Evolutionary conservation across 345 rosid genomes (phyloP).

Genomic region (Excoecaria agallocha): DNA sequence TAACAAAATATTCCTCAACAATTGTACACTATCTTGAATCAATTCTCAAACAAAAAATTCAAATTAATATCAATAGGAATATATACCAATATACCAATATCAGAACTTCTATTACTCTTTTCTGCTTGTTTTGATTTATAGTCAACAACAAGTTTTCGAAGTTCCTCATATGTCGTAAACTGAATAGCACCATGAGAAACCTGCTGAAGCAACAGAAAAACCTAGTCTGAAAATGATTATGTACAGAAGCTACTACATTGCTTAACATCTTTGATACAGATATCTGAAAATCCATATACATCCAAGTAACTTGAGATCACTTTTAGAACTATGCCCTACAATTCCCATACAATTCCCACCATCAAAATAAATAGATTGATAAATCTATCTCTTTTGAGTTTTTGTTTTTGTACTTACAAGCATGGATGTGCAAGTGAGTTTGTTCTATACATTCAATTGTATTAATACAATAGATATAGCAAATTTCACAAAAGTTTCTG

Average conservation of each 20-base stretch:
- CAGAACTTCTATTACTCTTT: conserved; percentile 30
- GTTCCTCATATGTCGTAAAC: conserved; percentile 88
- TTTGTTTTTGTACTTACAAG: neutral
- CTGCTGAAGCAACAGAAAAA: conserved; percentile 55
- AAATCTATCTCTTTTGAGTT: neutral
- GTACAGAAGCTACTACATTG: conserved; percentile 1
- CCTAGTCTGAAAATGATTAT: conserved; percentile 13
- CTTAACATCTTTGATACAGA: conserved; percentile 7
- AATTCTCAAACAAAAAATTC: neutral
- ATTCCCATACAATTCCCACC: neutral
- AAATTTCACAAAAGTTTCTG: neutral
- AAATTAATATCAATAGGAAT: conserved; percentile 1
- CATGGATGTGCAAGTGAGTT: neutral
- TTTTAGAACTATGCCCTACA: neutral
- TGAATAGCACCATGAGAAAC: conserved; percentile 95
- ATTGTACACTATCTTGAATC: neutral
- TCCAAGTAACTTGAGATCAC: neutral
- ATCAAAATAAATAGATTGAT: neutral
- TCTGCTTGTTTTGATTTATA: conserved; percentile 40
- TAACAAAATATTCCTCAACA: neutral
- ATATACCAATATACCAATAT: conserved; percentile 53
- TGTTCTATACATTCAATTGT: neutral
- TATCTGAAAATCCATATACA: neutral
- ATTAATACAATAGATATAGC: neutral
- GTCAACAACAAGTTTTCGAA: conserved; percentile 60